Evolutionary conservation across 371 early-diverging fungal species (phyloP).

Genomic region (Mucor mucedo): DNA sequence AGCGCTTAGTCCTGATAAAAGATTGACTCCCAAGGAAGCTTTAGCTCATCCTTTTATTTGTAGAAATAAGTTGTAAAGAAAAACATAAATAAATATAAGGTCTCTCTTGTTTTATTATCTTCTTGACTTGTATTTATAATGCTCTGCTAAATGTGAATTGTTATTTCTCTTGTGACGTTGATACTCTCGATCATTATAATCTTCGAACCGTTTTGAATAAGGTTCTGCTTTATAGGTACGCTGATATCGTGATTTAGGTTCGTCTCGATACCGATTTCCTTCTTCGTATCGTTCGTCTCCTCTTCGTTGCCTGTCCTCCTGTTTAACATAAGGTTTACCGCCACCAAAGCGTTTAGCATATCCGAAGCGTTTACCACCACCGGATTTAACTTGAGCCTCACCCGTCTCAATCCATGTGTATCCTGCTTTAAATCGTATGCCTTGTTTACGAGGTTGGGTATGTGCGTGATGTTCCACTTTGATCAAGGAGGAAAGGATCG

Average conservation of each 20-base stretch:
- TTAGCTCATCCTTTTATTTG: conserved; percentile 88
- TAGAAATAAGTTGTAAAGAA: conserved; percentile 43
- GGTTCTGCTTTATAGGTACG: too few relatives aligned
- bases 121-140: conserved; percentile 18
- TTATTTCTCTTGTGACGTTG: conserved; percentile 14
- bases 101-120: conserved; percentile 1
- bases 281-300: neutral
- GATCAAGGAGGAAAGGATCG: conserved; percentile 24
- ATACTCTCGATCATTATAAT: conserved; percentile 6
- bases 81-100: neutral
- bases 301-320: neutral
- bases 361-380: neutral
- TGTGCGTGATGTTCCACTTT: conserved; percentile 18
- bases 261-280: neutral
- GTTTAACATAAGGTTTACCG: neutral
- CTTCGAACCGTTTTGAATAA: neutral
- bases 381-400: neutral
- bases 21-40: conserved; percentile 92
- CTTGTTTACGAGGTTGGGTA: conserved; percentile 18
- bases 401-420: conserved; percentile 8
- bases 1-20: conserved; percentile 86
- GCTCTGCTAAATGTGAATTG: conserved; percentile 15
- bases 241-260: neutral
- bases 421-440: conserved; percentile 6
- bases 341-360: neutral